Conservation (phyloP, 1,139 yeast species). For the Yamadazyma atlantica region DNA sequence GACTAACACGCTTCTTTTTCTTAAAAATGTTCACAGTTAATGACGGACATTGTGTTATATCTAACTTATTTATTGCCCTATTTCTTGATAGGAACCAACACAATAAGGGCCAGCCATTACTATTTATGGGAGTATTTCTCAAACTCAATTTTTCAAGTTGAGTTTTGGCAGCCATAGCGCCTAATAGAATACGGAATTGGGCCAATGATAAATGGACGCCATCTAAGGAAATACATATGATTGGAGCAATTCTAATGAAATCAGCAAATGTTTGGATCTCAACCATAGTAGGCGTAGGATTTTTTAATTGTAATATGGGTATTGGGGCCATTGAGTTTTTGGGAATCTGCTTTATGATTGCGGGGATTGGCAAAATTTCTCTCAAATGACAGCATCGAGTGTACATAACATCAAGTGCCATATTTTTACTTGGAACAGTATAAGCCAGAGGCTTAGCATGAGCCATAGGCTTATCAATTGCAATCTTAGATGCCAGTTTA, state of each 20-base stretch:
- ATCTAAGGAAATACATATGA: conserved; percentile 65
- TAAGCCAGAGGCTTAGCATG: conserved; percentile 25
- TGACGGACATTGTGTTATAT: conserved; percentile 70
- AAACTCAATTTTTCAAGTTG: conserved; percentile 66
- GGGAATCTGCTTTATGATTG: conserved; percentile 72
- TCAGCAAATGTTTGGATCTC: conserved; percentile 76
- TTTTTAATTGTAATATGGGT: conserved; percentile 61
- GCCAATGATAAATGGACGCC: conserved; percentile 64
- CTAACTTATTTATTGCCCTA: conserved; percentile 54
- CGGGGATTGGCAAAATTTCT: conserved; percentile 74
- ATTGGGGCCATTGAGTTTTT: conserved; percentile 69
- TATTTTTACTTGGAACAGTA: conserved; percentile 39
- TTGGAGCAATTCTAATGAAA: conserved; percentile 71
- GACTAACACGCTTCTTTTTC: conserved; percentile 27
- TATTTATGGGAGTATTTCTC: conserved; percentile 68
- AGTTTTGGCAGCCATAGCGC: conserved; percentile 60
- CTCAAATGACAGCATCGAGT: conserved; percentile 76
- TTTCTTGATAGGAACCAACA: conserved; percentile 71
- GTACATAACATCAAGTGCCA: conserved; percentile 63
- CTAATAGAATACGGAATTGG: conserved; percentile 61
- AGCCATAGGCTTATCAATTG: conserved; percentile 52
- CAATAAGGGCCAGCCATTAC: conserved; percentile 68
- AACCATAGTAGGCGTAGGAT: conserved; percentile 72
- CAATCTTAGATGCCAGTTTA: conserved; percentile 37
- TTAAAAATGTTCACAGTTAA: conserved; percentile 58